A percentile compares a stretch with the other conserved stretches of the same genome.
These are phyloP conservation scores for Pichia sp. DNA, from an alignment of 1,139 yeast species.

Conservation along the genomic window DNA sequence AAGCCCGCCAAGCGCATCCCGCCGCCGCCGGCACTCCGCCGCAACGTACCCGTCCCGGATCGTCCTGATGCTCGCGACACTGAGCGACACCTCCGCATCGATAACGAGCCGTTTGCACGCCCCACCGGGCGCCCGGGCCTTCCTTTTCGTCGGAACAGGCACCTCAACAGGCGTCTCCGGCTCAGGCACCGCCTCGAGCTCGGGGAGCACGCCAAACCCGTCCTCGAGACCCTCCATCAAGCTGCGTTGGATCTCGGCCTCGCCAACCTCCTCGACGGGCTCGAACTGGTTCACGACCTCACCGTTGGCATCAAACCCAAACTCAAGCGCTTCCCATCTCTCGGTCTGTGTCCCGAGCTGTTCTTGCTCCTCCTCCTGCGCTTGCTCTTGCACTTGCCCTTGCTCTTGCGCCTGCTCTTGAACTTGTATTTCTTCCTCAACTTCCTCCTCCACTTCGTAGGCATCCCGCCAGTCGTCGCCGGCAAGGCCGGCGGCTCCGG, in stretches of 20 bases:
- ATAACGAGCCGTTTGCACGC: not conserved
- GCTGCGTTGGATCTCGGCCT: constrained; percentile 1
- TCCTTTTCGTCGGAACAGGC: not conserved
- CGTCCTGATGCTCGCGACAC: not conserved
- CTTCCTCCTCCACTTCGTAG: not conserved
- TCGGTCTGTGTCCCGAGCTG: not conserved
- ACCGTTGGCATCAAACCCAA: constrained; percentile 28
- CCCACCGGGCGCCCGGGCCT: not conserved
- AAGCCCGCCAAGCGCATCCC: not conserved
- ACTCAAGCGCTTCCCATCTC: constrained; percentile 22
- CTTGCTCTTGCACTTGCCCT: not conserved
- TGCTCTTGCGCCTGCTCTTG: not conserved
- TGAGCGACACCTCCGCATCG: constrained; percentile 2
- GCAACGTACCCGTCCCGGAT: constrained; percentile 7
- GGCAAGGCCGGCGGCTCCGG: not conserved
- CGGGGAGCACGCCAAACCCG: not conserved
- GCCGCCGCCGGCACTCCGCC: not conserved
- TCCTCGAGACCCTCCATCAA: not conserved
- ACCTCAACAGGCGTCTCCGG: not conserved
- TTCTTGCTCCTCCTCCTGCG: not conserved
- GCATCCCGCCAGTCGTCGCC: not conserved
- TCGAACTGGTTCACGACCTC: constrained; percentile 13
- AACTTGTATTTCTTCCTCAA: not conserved
- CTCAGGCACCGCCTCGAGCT: not conserved
- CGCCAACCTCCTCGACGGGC: not conserved